Evolutionary conservation across 1,139 yeast species (phyloP).

Genomic region (Tardiomyces blankii): DNA sequence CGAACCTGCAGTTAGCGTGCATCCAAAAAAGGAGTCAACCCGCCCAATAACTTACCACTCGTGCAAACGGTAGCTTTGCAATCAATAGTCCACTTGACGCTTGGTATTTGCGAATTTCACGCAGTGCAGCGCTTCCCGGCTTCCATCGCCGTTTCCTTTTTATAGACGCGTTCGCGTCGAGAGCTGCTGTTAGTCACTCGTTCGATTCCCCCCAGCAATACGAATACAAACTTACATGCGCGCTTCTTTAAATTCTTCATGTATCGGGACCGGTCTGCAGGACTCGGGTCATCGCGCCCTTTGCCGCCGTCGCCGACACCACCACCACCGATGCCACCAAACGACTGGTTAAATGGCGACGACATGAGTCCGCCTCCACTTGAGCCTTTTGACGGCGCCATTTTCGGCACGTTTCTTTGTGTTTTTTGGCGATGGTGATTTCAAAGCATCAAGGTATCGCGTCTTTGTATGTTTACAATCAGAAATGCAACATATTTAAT

Average conservation of each 20-base stretch:
- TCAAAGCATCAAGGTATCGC: no score
- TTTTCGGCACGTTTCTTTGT: no score
- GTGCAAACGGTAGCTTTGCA: slow-evolving; percentile 83
- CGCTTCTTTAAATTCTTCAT: neutral
- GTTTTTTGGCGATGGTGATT: no score
- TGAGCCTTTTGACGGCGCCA: neutral
- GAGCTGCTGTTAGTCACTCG: neutral
- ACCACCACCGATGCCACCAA: neutral
- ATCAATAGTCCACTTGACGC: slow-evolving; percentile 65
- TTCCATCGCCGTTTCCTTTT: slow-evolving; percentile 40
- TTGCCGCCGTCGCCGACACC: neutral
- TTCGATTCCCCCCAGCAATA: neutral
- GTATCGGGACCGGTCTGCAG: neutral
- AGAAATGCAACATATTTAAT: neutral
- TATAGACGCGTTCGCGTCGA: slow-evolving; percentile 11
- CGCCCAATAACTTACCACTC: slow-evolving; percentile 32
- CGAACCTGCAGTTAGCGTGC: slow-evolving; percentile 30
- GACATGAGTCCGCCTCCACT: neutral
- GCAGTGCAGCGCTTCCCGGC: slow-evolving; percentile 66
- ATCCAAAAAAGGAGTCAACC: neutral
- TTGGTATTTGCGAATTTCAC: slow-evolving; percentile 74
- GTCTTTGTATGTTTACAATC: neutral
- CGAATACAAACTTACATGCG: neutral
- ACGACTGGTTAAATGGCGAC: neutral
- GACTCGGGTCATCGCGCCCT: neutral